phyloP scores from a whole-genome alignment of 1,284 basidiomycete genomes.

The Marasmius fiardii region DNA sequence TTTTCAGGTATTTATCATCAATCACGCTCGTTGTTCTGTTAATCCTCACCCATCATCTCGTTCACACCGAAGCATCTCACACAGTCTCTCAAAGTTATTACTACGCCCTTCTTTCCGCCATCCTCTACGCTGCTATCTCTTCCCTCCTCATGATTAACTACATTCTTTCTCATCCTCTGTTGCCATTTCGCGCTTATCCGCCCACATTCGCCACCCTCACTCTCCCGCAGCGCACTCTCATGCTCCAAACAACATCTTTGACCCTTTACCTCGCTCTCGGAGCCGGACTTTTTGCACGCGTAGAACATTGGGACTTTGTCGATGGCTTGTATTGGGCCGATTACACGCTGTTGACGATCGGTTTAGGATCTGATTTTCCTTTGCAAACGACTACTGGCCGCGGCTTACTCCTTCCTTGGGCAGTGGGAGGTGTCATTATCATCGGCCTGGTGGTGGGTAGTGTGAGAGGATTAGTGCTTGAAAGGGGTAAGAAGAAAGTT shows the following conservation, averaged over 20 bases:
- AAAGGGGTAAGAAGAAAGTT: conserved; percentile 30
- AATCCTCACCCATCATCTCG: conserved; percentile 20
- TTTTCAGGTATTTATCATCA: conserved; percentile 29
- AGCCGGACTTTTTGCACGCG: conserved; percentile 29
- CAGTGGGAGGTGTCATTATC: conserved; percentile 31
- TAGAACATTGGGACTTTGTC: conserved; percentile 32
- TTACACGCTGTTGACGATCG: conserved; percentile 37
- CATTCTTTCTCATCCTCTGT: conserved; percentile 27
- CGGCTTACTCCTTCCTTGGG: conserved; percentile 33
- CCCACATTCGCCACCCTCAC: conserved; percentile 32
- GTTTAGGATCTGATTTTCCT: conserved; percentile 35
- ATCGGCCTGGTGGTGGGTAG: conserved; percentile 34
- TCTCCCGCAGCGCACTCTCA: conserved; percentile 34
- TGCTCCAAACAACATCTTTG: conserved; percentile 38
- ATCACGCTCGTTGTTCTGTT: conserved; percentile 30
- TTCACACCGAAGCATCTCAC: conserved; percentile 13
- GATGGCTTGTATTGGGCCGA: conserved; percentile 38
- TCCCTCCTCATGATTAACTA: conserved; percentile 30
- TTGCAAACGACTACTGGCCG: conserved; percentile 21
- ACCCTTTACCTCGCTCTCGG: conserved; percentile 34
- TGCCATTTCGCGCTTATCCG: conserved; percentile 24
- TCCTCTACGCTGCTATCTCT: conserved; percentile 29
- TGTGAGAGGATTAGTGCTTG: conserved; percentile 33
- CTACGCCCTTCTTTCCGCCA: conserved; percentile 31
- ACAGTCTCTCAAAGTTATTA: conserved; percentile 32